A percentile compares a stretch with the other conserved stretches of the same genome.
Conservation (phyloP, 805 yeast genomes). For the Brettanomyces anomalus region DNA sequence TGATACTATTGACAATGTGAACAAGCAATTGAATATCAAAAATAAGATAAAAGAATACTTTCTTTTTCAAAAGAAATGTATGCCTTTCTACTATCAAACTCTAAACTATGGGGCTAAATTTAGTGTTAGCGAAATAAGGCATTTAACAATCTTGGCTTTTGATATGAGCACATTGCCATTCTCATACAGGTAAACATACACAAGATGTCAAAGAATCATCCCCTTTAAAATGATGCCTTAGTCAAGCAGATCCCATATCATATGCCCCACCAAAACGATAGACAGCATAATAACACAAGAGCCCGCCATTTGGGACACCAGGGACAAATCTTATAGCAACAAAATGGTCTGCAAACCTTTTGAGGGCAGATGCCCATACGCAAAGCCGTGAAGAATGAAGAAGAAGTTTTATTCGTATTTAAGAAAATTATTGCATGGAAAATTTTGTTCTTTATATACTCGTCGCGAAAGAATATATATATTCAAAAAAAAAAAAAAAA, state of each 20-base stretch:
- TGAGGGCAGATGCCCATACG: not conserved
- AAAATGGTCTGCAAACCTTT: not conserved
- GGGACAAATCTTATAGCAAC: not conserved
- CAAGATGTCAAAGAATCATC: not conserved
- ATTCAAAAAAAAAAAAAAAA: not conserved
- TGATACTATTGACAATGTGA: not conserved
- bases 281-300: not conserved
- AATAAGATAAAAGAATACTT: constrained; percentile 1
- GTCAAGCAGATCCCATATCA: not conserved
- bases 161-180: constrained; percentile 5
- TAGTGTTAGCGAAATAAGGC: constrained; percentile 33
- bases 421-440: not conserved
- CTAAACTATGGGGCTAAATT: constrained; percentile 24
- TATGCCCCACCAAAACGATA: constrained; percentile 1
- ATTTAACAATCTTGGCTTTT: constrained; percentile 13
- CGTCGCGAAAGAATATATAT: not conserved
- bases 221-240: not conserved
- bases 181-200: not conserved
- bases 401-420: not conserved
- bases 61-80: constrained; percentile 13
- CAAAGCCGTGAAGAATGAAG: no score
- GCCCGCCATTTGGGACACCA: not conserved
- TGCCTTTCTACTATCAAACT: constrained; percentile 32
- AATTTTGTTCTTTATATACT: not conserved
- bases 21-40: not conserved